Percentiles rank a stretch among this genome's conserved stretches.
Conservation (phyloP, 805 yeast species). For the Metschnikowia amazonensis region DNA sequence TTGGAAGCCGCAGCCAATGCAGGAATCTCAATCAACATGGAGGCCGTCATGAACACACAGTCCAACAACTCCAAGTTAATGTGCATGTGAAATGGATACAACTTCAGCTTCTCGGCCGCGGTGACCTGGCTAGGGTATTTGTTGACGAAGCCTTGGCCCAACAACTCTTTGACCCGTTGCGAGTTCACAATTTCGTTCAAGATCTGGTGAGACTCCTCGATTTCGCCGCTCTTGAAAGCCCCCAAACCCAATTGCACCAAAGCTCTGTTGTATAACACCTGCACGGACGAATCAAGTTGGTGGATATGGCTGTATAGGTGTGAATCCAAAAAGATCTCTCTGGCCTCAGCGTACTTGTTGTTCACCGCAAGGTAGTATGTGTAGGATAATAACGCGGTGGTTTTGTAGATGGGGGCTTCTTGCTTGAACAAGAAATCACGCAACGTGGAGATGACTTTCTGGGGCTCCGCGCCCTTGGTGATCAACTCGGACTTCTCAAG, state of each 20-base stretch:
- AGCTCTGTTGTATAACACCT: slow-evolving; percentile 91
- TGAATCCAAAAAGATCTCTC: slow-evolving; percentile 82
- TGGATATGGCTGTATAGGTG: slow-evolving; percentile 81
- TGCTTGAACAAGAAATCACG: slow-evolving; percentile 64
- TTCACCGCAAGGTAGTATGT: slow-evolving; percentile 90
- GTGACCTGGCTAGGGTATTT: slow-evolving; percentile 58
- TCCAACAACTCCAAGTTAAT: slow-evolving; percentile 93
- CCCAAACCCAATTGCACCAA: slow-evolving; percentile 92
- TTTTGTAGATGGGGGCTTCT: slow-evolving; percentile 63
- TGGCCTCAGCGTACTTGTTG: slow-evolving; percentile 77
- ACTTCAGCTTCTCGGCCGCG: slow-evolving; percentile 67
- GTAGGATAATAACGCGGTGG: slow-evolving; percentile 79
- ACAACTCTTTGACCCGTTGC: slow-evolving; percentile 80
- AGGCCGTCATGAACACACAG: slow-evolving; percentile 86
- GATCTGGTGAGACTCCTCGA: slow-evolving; percentile 81
- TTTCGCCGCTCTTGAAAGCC: slow-evolving; percentile 87
- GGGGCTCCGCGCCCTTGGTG: slow-evolving; percentile 33
- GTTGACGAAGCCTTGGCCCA: slow-evolving; percentile 82
- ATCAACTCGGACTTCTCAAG: slow-evolving; percentile 26
- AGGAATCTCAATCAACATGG: slow-evolving; percentile 89
- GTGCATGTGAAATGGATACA: slow-evolving; percentile 97
- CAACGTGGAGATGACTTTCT: slow-evolving; percentile 58
- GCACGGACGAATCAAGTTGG: slow-evolving; percentile 79
- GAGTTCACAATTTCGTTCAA: slow-evolving; percentile 86
- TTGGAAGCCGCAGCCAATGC: slow-evolving; percentile 64